Base-by-base conservation (phyloP, 208 protist genomes). In the Crithidia acanthocephali region DNA sequence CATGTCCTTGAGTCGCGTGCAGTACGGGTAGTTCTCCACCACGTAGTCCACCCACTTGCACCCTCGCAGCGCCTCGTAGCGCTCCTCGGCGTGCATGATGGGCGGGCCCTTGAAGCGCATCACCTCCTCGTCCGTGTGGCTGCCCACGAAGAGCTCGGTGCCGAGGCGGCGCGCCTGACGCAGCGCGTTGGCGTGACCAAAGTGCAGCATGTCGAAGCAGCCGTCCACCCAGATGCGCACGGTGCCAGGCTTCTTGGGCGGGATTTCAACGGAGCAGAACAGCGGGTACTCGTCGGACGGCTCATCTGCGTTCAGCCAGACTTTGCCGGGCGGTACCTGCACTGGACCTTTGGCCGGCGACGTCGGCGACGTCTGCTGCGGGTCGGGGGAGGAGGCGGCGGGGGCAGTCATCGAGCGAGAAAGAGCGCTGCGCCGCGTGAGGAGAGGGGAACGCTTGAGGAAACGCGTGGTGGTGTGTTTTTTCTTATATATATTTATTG, bases 41-140 rank as follows among this genome's bases (percentile, higher is more conserved):
- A 99, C 97, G 78, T 98, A 96, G 79, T 98, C 90, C 0, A 99
- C 98, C 98, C 98, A 99, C 82, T 99, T 99, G 83, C 98, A 99
- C 22, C 97, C 96, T 51, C 84, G 74, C 27, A 99, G 97, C 16
- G 95, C 94, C 44, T 87, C 90, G 72, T 97, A 97, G 50, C 92
- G 85, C 81, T 99, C 99, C 58, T 98, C 84, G 44, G 97, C 95
- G 59, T 89, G 98, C 95, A 99, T 99, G 35, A 99, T 98, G 18
- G 98, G 96, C 18, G 97, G 97, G 0, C 91, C 90, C 76, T 99
- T 99, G 84, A 98, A 92, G 23, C 79, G 87, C 44, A 86, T 76
- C 65, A 99, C 98, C 74, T 99, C 98, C 60, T 81, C 96, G 70
- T 99, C 98, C 9, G 86, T 91, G 79, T 99, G 98, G 52, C 99